Percentiles rank a stretch among this genome's conserved stretches.
Conservation (phyloP, 2,329 filamentous ascomycete species). For the Trichophyton simii region DNA sequence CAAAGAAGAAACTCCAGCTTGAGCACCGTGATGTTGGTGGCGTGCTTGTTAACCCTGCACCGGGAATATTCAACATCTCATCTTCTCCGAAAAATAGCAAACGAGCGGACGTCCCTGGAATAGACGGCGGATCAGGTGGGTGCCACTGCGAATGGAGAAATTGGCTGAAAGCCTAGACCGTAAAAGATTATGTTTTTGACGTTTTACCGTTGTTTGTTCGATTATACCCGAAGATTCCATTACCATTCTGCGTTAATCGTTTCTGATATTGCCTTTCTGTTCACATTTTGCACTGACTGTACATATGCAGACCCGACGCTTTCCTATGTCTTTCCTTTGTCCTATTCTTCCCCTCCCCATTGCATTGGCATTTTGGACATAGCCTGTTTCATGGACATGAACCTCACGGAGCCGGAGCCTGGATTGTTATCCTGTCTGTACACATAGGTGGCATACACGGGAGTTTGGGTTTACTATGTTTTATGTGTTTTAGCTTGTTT, state of each 20-base stretch:
- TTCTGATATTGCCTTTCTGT: background rate
- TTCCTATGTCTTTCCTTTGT: background rate
- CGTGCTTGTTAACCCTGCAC: slow-evolving; percentile 38
- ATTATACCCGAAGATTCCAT: background rate
- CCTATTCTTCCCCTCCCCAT: background rate
- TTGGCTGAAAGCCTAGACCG: slow-evolving; percentile 18
- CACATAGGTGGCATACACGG: background rate
- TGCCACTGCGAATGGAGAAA: slow-evolving; percentile 51
- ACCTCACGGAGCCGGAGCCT: background rate
- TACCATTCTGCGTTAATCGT: background rate
- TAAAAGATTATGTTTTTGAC: background rate
- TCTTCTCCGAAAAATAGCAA: slow-evolving; percentile 3
- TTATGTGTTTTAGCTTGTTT: too few relatives aligned
- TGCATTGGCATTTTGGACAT: background rate
- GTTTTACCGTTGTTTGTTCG: background rate
- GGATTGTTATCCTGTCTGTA: background rate
- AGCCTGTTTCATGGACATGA: background rate
- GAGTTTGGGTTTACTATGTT: background rate
- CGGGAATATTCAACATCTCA: slow-evolving; percentile 31
- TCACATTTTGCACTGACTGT: background rate
- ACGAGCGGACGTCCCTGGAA: slow-evolving; percentile 17
- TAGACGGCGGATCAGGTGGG: slow-evolving; percentile 49
- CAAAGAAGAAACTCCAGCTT: slow-evolving; percentile 36
- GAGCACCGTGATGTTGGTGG: slow-evolving; percentile 43
- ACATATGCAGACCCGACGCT: background rate